Base-by-base conservation (phyloP, 768 basidiomycete genomes). In the Fibroporia radiculosa region DNA sequence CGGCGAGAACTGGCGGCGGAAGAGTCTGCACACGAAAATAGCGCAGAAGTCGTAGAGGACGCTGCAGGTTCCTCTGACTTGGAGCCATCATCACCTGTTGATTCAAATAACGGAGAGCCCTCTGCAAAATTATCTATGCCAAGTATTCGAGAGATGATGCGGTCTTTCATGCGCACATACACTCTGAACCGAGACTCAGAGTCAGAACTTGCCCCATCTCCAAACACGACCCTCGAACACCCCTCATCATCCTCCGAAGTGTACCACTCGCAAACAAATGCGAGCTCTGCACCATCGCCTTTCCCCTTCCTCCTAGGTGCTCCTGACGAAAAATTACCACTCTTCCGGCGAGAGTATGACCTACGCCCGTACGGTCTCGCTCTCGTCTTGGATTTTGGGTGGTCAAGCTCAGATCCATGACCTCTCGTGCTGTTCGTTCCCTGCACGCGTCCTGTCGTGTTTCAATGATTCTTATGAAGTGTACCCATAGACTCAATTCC, bases 351-450 rank as follows among this genome's bases (percentile, higher is more conserved):
- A 52, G 78, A 84, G 57, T 80, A 85, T 54, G 87, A 91, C 58
- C 61, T 92, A 48, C 75, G 80, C 22, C 72, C 73, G 10, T 79
- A 82, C 62, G 88, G 88, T 7, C 66, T 92, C 34, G 78, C 77
- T 33, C 64, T 90, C 46, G 66, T 88, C 29, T 46, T 92, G 33
- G 89, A 92, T 59, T 78, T 90, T 58, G 70, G 80, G 38, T 88
- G 84, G 86, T 24, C 38, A 35, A 35, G n/a, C n/a, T n/a, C n/a
- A n/a, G n/a, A n/a, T n/a, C n/a, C n/a, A n/a, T n/a, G n/a, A n/a
- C n/a, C n/a, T n/a, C n/a, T n/a, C n/a, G n/a, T n/a, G n/a, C n/a
- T n/a, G n/a, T n/a, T n/a, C n/a, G n/a, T n/a, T n/a, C n/a, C n/a
- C n/a, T n/a, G n/a, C n/a, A n/a, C n/a, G n/a, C n/a, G n/a, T n/a